Evolutionary conservation across 2,329 filamentous ascomycete genomes (phyloP), one percentile per base, ranked within the genome.

Genomic region (Fusarium irregulare): DNA sequence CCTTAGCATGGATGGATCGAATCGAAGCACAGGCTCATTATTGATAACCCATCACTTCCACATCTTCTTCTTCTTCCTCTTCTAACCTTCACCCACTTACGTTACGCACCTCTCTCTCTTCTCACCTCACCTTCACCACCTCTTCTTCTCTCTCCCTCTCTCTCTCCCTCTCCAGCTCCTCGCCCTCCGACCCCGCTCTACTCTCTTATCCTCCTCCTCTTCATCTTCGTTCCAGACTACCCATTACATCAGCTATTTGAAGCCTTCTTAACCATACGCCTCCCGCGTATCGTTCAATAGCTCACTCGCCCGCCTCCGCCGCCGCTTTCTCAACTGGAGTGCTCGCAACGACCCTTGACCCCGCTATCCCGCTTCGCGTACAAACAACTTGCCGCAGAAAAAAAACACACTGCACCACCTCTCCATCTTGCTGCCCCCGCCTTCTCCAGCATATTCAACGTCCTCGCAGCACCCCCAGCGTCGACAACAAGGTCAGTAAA

Each of bases 351-450:
- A 76, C 69, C 72, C 72, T 78, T 72, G 73, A 78, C 76, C 76
- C 76, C 76, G 76, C 76, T 76, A 76, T 76, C 71, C 75, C 72
- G 75, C 67, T 69, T 78, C 72, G 68, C 71, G 70, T 75, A 66
- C 68, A 73, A 73, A 68, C 68, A 75, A 51, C 49, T 68, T 67
- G 70, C 71, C 61, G 71, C 74, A 73, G 73, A 71, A 73, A 76
- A 75, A 75, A 76, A 73, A 72, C 64, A 69, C 59, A 70, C 70
- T 71, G 65, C 74, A 70, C 63, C 63, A 73, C 66, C 68, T 61
- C 66, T 49, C 65, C 68, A 69, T 70, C 60, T 58, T 63, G 45
- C 64, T 62, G 51, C 56, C 64, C 73, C 66, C 65, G 60, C 64
- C 65, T 57, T 64, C 68, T 68, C 66, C 63, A 66, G 62, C 68